Evolutionary conservation across 164 flowering plant species (phyloP).

Genomic region (Akebia trifoliata): DNA sequence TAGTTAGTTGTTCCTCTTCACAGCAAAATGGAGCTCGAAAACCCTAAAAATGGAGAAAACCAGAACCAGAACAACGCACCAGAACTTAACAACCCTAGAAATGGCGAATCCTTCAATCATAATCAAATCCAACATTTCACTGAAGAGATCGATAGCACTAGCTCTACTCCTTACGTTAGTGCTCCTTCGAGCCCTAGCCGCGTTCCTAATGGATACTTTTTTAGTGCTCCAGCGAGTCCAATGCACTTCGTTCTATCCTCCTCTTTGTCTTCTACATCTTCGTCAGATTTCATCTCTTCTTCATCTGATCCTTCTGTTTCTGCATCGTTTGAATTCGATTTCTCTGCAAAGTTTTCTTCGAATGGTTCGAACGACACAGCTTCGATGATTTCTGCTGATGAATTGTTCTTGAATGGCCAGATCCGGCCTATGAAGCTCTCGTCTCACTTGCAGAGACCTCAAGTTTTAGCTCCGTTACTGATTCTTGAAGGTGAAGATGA

Average conservation of each 20-base stretch:
- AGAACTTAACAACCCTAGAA: conserved; percentile 8
- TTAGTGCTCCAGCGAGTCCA: conserved; percentile 72
- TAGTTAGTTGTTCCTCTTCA: no score
- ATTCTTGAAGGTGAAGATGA: conserved; percentile 44
- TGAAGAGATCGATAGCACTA: conserved; percentile 46
- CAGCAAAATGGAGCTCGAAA: conserved; percentile 24
- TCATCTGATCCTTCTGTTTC: conserved; percentile 2
- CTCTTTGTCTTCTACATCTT: conserved; percentile 10
- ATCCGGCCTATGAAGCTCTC: conserved; percentile 74
- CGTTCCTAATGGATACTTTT: conserved; percentile 37
- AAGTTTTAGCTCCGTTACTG: conserved; percentile 39
- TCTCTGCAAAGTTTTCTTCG: conserved; percentile 38
- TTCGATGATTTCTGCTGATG: conserved; percentile 72
- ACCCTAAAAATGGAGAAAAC: conserved; percentile 17
- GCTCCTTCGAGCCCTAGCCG: conserved; percentile 67
- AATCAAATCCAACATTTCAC: conserved; percentile 5
- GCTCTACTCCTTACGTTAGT: conserved; percentile 69
- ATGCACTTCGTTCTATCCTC: conserved; percentile 38
- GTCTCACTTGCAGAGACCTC: conserved; percentile 54
- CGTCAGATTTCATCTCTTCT: background rate
- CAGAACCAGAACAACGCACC: background rate
- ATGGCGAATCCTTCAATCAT: conserved; percentile 8
- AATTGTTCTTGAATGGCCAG: conserved; percentile 70
- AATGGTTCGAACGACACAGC: conserved; percentile 7
- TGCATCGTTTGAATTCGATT: conserved; percentile 52